Evolutionary conservation across 176 grass and related monocot genomes (phyloP), one percentile per base, ranked within the genome.

Genomic region (Areca catechu): DNA sequence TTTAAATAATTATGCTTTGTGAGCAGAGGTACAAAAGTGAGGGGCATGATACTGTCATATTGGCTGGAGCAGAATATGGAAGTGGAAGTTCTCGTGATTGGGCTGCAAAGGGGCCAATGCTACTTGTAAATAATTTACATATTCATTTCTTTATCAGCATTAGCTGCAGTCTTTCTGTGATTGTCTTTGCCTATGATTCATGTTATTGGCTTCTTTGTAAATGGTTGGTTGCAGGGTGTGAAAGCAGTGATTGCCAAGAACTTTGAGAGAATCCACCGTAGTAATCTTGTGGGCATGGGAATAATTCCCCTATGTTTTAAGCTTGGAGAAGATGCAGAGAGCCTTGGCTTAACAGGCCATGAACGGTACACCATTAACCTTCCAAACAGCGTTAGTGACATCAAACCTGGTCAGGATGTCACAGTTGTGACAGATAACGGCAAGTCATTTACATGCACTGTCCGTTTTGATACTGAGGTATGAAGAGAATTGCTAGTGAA

Each of bases 71-170:
- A 0, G 90, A 95, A 77, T 95, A 95, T 64, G 90, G 90, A 63
- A 95, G 90, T 71, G 90, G 90, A 59, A 95, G 90, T 70, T 95
- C 90, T 53, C 80, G 90, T 47, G 90, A 95, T 69, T 95, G 90
- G 90, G 90, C 90, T 56, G 90, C 90, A 5, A 95, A 95, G 74
- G 90, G 90, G 16, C 90, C 90, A 51, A 95, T 95, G 90, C 79
- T 95, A 18, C 83, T 83, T 82, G 90, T 86, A 78, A 69, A 43
- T 10, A 43, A 12, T 43, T 43, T 10, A 6, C 56, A 53, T 54
- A 3, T 20, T 63, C 16, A 5, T 25, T 7, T 54, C 18, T 16
- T 50, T 27, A 53, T 24, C 14, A 6, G 10, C 22, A 63, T 14
- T 21, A 16, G 9, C 10, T 7, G 14, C 43, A 3, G 34, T 43